Base-by-base conservation (phyloP, 179 eudicot genomes). In the Dionaea muscipula region DNA sequence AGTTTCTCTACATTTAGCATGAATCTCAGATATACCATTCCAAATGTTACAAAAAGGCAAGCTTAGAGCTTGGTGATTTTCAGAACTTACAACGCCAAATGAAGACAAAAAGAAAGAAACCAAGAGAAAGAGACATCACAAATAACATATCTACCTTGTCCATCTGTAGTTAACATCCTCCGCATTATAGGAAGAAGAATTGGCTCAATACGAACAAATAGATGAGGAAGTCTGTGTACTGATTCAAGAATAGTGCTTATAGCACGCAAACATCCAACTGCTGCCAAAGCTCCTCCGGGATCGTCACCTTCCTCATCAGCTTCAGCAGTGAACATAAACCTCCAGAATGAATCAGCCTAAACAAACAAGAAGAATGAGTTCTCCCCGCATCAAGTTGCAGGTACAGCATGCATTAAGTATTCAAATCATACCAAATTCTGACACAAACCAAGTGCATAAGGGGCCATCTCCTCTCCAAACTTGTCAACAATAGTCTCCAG, bases 401-500 rank as follows among this genome's bases (percentile, higher is more conserved):
- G 8, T 19, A 24, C 25, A 18, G 37, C 11, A 55, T 40, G 17
- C 35, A 18, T 2, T n/a, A 27, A 53, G 7, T 4, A 6, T 10
- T 31, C 23, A 28, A 28, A 22, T 23, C 26, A 56, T 67, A 88
- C 99, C 96, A 93, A 71, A 81, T 81, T 93, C 72, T 88, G 99
- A 77, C 96, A 93, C 60, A 93, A 69, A 53, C 99, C 99, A 75
- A 93, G 82, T 59, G 99, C 96, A 70, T 85, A 93, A 41, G 99
- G 96, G 62, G 96, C 96, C 96, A 93, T 93, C 81, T 93, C 99
- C 75, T 93, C 99, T 53, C 99, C 99, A 73, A 93, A 93, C 62
- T 88, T 93, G 81, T 93, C 99, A 62, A 93, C 99, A 50, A 93
- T 82, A 60, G 96, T 82, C 83, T 93, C 99, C 54, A 93, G 79